Evolutionary conservation across 345 rosid species (phyloP), one percentile per base, ranked within the genome.

Genomic region (Mangifera indica): DNA sequence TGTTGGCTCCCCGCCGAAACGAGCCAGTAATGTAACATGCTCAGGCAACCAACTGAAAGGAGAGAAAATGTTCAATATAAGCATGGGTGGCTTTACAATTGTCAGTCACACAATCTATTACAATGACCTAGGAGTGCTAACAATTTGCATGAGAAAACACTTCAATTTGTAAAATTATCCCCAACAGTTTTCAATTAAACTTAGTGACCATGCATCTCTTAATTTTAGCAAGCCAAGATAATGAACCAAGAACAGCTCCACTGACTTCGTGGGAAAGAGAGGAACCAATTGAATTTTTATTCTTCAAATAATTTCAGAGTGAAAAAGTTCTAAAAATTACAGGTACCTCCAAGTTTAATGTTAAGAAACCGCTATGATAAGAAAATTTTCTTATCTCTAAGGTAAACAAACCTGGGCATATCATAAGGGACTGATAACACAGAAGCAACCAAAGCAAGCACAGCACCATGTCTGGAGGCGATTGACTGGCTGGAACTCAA

Each of bases 361-460:
- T 61, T 8, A 34, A 32, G 44, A 61, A 34, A 34, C 14, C 13
- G 37, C 60, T 48, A 53, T 22, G 48, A 70, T 32, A 60, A 26
- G 54, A 45, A 42, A 46, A 37, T 21, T 62, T 59, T 26, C 57
- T 54, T 32, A 66, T 55, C 17, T 26, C 66, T 60, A 62, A 71
- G n/a, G 62, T 40, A 63, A 66, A 78, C 87, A 66, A 22, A 95
- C 99, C 99, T 80, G 83, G 98, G 99, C 92, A 95, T 92, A 78
- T 95, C 99, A 80, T 95, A 95, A 66, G 99, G 97, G 69, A 91
- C 96, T 67, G 99, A 95, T 71, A 95, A 80, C 69, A 91, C 99
- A 56, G 98, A 88, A 81, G 99, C 99, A 22, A 85, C 93, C 82
- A 95, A 83, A 72, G 98, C 99, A 79, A 95, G 99, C 75, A 92